Percentiles rank a stretch among this genome's conserved stretches.
These are phyloP conservation scores for Calonectria hongkongensis DNA, from an alignment of 2,329 filamentous ascomycete genomes.

Conservation along the genomic window DNA sequence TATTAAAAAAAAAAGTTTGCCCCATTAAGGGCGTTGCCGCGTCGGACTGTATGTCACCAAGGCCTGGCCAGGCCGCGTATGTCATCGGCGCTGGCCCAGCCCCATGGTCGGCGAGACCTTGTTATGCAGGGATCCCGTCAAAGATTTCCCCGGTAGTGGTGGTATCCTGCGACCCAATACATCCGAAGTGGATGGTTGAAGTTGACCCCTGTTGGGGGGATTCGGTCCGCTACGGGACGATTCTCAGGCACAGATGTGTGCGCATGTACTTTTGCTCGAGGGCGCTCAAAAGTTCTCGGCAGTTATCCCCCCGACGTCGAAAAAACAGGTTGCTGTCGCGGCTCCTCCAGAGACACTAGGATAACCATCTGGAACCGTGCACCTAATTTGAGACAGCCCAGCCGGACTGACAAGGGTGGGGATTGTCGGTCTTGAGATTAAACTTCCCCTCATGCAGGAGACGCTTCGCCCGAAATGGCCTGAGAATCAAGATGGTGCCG, in stretches of 20 bases:
- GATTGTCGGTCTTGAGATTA: constrained; percentile 41
- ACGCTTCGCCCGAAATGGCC: constrained; percentile 34
- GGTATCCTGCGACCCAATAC: constrained; percentile 22
- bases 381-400: constrained; percentile 44
- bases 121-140: constrained; percentile 23
- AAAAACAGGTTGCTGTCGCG: constrained; percentile 32
- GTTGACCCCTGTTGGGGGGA: constrained; percentile 21
- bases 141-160: constrained; percentile 32
- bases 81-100: constrained; percentile 19
- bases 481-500: constrained; percentile 37
- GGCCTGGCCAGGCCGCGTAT: constrained; percentile 14
- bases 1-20: constrained; percentile 6
- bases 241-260: constrained; percentile 1
- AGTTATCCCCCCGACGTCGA: constrained; percentile 5
- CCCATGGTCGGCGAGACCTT: constrained; percentile 14
- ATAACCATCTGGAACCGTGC: constrained; percentile 38
- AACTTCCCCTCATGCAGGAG: constrained; percentile 44
- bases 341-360: constrained; percentile 47
- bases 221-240: constrained; percentile 29
- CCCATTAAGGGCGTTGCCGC: constrained; percentile 10
- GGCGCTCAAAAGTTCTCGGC: constrained; percentile 5
- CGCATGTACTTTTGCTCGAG: neutral
- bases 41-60: neutral
- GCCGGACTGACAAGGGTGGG: constrained; percentile 40
- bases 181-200: constrained; percentile 29